Percentiles rank a stretch among this genome's conserved stretches.
These are phyloP conservation scores for Plantago elongata DNA, from an alignment of 257 asterid species.

Conservation along the genomic window DNA sequence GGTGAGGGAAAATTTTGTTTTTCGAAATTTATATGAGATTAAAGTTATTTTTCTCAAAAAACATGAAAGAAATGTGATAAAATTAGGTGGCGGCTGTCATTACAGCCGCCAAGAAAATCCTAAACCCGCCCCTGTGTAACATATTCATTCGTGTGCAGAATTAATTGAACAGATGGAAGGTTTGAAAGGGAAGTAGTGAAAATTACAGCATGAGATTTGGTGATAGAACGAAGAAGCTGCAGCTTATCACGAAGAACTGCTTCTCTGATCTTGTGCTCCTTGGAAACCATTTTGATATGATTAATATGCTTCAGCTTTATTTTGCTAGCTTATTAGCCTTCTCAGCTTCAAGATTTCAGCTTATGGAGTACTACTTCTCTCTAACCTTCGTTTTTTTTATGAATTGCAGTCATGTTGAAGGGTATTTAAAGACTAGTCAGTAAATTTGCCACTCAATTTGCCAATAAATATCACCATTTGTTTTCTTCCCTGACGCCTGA, in stretches of 20 bases:
- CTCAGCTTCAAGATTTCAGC: background rate
- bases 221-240: conserved; percentile 78
- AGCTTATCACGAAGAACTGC: conserved; percentile 55
- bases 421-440: conserved; percentile 35
- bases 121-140: no score
- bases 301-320: background rate
- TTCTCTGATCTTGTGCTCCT: conserved; percentile 48
- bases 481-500: conserved; percentile 53
- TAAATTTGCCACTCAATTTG: conserved; percentile 41
- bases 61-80: no score
- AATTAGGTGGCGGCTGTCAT: no score
- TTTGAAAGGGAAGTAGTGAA: background rate
- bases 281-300: conserved; percentile 44
- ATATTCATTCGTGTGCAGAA: background rate
- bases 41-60: no score
- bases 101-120: no score
- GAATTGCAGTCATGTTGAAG: conserved; percentile 1
- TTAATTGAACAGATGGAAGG: background rate
- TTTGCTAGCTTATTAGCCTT: background rate
- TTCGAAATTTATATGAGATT: no score
- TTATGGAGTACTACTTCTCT: background rate
- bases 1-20: no score
- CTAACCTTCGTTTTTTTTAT: background rate
- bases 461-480: conserved; percentile 52
- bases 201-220: conserved; percentile 82